phyloP scores from a whole-genome alignment of 2,329 filamentous ascomycete genomes.

The Aspergillus melleus region DNA sequence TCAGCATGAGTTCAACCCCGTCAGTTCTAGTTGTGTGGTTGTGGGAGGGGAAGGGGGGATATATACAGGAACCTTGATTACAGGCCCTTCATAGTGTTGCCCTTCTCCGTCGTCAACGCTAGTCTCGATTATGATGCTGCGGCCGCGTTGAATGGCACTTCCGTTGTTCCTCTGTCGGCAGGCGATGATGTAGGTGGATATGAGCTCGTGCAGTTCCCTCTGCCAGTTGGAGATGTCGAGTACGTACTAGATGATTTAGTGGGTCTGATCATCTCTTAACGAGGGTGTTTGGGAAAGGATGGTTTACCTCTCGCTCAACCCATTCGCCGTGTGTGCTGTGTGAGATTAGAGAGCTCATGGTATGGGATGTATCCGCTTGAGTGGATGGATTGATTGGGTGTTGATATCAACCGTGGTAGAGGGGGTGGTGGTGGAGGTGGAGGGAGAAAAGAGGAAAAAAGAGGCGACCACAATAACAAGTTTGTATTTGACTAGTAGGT shows the following conservation, averaged over 20 bases:
- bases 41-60: not conserved
- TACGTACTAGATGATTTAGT: not conserved
- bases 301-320: too few relatives aligned
- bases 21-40: not conserved
- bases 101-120: not conserved
- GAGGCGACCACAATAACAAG: too few relatives aligned
- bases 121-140: not conserved
- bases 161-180: not conserved
- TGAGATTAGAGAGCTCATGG: too few relatives aligned
- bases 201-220: not conserved
- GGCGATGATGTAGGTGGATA: not conserved
- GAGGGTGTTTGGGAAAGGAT: too few relatives aligned
- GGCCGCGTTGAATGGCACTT: not conserved
- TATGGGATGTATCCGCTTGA: too few relatives aligned
- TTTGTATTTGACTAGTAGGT: too few relatives aligned
- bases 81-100: not conserved
- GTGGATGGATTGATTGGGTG: too few relatives aligned
- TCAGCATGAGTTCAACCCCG: not conserved
- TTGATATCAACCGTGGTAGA: too few relatives aligned
- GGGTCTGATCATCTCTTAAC: too few relatives aligned
- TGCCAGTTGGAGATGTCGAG: not conserved
- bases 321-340: too few relatives aligned
- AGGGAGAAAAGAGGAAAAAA: too few relatives aligned
- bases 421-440: too few relatives aligned
- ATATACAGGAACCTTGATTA: not conserved